Percentiles rank a stretch among this genome's conserved stretches.
Conservation (phyloP, 108 stramenopile species). For the Nitzschia sp. region DNA sequence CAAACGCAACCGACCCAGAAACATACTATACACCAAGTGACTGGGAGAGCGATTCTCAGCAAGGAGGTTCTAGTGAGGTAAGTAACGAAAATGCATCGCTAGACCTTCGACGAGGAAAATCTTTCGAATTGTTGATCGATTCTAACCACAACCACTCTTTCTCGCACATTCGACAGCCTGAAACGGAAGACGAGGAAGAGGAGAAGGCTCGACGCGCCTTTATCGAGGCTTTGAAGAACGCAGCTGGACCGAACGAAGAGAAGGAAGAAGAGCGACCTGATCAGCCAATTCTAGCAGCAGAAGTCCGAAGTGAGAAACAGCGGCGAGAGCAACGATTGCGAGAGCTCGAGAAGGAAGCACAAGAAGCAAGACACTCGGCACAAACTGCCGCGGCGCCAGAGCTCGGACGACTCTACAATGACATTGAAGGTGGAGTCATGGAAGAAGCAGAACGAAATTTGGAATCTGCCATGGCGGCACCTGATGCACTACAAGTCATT, state of each 20-base stretch:
- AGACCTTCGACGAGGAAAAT: background rate
- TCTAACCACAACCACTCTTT: too few species aligned
- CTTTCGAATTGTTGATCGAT: too few species aligned
- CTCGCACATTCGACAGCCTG: background rate
- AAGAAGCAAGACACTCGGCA: slow-evolving; percentile 54
- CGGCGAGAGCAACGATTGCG: slow-evolving; percentile 76
- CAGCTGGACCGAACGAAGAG: slow-evolving; percentile 26
- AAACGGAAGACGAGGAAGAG: slow-evolving; percentile 74
- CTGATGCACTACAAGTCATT: slow-evolving; percentile 90
- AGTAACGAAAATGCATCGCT: too few species aligned
- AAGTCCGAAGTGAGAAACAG: slow-evolving; percentile 82
- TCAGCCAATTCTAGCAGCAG: slow-evolving; percentile 43
- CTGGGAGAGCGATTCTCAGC: slow-evolving; percentile 62
- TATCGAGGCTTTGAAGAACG: slow-evolving; percentile 74
- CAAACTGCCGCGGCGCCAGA: slow-evolving; percentile 59
- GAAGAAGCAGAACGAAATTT: slow-evolving; percentile 92
- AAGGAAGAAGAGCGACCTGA: slow-evolving; percentile 37
- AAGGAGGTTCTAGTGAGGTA: slow-evolving; percentile 29
- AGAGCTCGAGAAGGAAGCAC: slow-evolving; percentile 70
- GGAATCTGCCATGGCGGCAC: slow-evolving; percentile 70
- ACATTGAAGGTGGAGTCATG: slow-evolving; percentile 86
- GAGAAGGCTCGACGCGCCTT: slow-evolving; percentile 81
- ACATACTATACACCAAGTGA: slow-evolving; percentile 64
- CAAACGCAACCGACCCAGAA: slow-evolving; percentile 23
- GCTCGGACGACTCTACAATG: slow-evolving; percentile 79